Base-by-base conservation (phyloP, 139 green algal species). In the Eudorina sp. region DNA sequence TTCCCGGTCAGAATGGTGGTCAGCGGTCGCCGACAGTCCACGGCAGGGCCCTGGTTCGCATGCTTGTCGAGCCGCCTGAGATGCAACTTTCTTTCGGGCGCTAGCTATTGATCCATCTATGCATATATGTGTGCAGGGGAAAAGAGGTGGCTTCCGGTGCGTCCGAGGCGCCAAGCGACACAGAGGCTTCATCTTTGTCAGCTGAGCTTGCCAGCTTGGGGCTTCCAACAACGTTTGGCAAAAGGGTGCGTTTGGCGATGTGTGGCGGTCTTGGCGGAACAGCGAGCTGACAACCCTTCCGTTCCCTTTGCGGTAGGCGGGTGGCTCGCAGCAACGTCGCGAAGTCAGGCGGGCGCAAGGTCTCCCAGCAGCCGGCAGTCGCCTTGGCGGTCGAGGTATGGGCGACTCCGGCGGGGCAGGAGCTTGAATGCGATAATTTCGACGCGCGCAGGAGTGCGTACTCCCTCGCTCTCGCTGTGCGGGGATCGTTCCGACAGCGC, bases 191-290 rank as follows among this genome's bases (percentile, higher is more conserved):
- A 0, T 38, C 62, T 0, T 13, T 87, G 3, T 69, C 64, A 18
- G 40, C n/a, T 53, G 81, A 87, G 81, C 81, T 78, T n/a, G 45
- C 45, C 0, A 78, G 25, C 34, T 13, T 87, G 3, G 81, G 81
- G 2, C 46, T 87, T 0, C 81, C 81, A 11, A 78, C 46, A 4
- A 27, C 81, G 6, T 87, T 87, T 46, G 81, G 81, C 16, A 87
- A 87, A 13, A 87, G 78, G 81, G 81, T 75, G 55, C 13, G 77
- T 19, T 38, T n/a, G n/a, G n/a, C n/a, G n/a, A n/a, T n/a, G n/a
- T n/a, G n/a, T n/a, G n/a, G n/a, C n/a, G n/a, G n/a, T n/a, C n/a
- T n/a, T n/a, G n/a, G n/a, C n/a, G n/a, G n/a, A n/a, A n/a, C n/a
- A n/a, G n/a, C n/a, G n/a, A n/a, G n/a, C n/a, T n/a, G n/a, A n/a